Base-by-base conservation (phyloP, 2,329 filamentous ascomycete species). In the Colletotrichum filicis region DNA sequence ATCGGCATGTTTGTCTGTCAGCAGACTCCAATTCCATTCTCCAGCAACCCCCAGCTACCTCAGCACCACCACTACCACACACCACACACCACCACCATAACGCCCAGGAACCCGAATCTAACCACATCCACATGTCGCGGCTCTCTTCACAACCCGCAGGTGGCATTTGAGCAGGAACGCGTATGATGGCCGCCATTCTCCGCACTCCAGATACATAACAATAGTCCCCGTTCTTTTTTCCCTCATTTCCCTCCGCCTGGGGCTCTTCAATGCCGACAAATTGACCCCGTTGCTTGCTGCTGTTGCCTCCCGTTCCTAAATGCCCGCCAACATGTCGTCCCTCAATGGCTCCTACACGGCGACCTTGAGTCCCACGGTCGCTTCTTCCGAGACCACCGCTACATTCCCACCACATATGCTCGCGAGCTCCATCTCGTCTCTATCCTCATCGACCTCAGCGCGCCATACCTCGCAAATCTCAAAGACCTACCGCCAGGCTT, bases 401-500 rank as follows among this genome's bases (percentile, higher is more conserved):
- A 87, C 83, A 77, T 87, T 87, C 79, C 82, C 84, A 78, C 89
- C 91, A 66, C 83, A 83, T 71, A 79, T 86, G 59, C 84, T 90
- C 68, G 90, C 92, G 55, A 90, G 90, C 69, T 94, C 94, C 74
- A 90, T 94, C 77, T 91, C 92, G 66, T 93, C 92, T 70, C 86
- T 94, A 61, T 89, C 91, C 32, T 91, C 90, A 63, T 89, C 92
- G 62, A 85, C 86, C 32, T 85, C 88, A 28, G 84, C 88, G 55
- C 91, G 92, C 66, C 90, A 91, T 66, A 87, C 92, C 57, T 92
- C 91, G 61, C 91, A 94, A 79, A 93, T 98, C 79, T 97, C 96
- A 77, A 97, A 97, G 83, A 93, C 93, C 35, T 98, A 98, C 85
- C 94, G 96, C 76, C 95, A 98, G 85, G 94, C 97, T 37, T 97